Percentiles rank a stretch among this genome's conserved stretches.
Conservation (phyloP, 2,329 filamentous ascomycete genomes). For the Pseudogymnoascus destructans region DNA sequence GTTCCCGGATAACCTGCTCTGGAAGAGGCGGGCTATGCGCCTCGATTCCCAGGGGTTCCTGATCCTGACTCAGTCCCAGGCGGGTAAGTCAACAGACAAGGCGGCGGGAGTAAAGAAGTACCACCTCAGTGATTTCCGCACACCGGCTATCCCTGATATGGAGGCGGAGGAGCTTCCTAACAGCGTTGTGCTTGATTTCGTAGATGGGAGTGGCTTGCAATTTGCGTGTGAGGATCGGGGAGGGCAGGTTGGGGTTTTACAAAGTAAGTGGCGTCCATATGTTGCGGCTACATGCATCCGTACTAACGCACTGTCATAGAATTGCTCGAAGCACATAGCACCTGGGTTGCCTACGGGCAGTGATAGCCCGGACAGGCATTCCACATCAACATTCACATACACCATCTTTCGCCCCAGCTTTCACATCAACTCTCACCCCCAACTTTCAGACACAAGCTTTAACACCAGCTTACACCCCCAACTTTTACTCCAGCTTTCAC, state of each 20-base stretch:
- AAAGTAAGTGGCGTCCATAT: constrained; percentile 22
- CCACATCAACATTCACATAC: not conserved
- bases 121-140: constrained; percentile 71
- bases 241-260: constrained; percentile 42
- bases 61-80: constrained; percentile 55
- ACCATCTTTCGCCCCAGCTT: not conserved
- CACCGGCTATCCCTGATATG: constrained; percentile 72
- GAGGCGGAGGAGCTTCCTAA: constrained; percentile 88
- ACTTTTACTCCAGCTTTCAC: not conserved
- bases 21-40: constrained; percentile 85
- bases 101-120: constrained; percentile 57
- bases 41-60: constrained; percentile 76
- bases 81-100: constrained; percentile 28
- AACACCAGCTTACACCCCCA: not conserved
- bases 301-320: constrained; percentile 17
- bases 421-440: not conserved
- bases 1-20: constrained; percentile 88
- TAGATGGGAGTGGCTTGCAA: constrained; percentile 50
- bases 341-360: constrained; percentile 20
- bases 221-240: constrained; percentile 50
- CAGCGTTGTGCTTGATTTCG: constrained; percentile 53
- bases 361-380: not conserved
- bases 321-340: constrained; percentile 21
- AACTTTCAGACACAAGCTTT: not conserved
- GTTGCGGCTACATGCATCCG: not conserved